Conservation (phyloP, 139 green algal species). For the Spirogloea muscicola region DNA sequence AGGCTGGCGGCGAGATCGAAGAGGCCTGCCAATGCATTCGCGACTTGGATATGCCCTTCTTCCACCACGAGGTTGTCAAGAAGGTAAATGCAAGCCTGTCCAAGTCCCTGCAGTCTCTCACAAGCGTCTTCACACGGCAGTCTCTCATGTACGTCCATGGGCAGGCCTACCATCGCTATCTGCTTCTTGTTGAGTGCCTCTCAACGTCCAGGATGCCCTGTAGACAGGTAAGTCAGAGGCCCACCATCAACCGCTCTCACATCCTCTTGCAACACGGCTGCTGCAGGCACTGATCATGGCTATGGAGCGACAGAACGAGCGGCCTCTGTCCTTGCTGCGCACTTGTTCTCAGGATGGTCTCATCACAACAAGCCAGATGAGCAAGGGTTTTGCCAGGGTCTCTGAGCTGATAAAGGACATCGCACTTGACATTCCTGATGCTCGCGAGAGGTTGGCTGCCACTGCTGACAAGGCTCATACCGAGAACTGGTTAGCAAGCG, state of each 20-base stretch:
- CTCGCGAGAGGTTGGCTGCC: constrained; percentile 4
- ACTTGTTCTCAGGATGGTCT: constrained; percentile 16
- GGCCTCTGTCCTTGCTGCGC: constrained; percentile 15
- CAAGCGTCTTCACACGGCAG: too few species aligned
- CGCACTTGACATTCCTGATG: constrained; percentile 48
- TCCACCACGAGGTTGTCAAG: constrained; percentile 55
- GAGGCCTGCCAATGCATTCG: constrained; percentile 51
- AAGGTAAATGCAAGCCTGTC: too few species aligned
- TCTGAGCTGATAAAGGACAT: constrained; percentile 38
- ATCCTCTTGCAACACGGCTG: too few species aligned
- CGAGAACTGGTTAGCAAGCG: too few species aligned
- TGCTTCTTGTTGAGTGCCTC: too few species aligned
- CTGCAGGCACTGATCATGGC: constrained; percentile 44
- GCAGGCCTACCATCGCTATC: too few species aligned
- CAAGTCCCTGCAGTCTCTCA: too few species aligned
- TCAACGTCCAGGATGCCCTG: too few species aligned
- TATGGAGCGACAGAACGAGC: constrained; percentile 44
- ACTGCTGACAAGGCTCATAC: too few species aligned
- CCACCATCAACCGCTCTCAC: too few species aligned
- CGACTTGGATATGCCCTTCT: constrained; percentile 47
- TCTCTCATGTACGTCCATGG: too few species aligned
- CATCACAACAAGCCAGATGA: constrained; percentile 49
- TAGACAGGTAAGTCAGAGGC: too few species aligned
- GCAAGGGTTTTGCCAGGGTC: constrained; percentile 46
- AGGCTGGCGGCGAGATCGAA: constrained; percentile 59